A percentile compares a stretch with the other conserved stretches of the same genome.
phyloP scores from a whole-genome alignment of 805 yeast species.

The Kuraishia capsulata region DNA sequence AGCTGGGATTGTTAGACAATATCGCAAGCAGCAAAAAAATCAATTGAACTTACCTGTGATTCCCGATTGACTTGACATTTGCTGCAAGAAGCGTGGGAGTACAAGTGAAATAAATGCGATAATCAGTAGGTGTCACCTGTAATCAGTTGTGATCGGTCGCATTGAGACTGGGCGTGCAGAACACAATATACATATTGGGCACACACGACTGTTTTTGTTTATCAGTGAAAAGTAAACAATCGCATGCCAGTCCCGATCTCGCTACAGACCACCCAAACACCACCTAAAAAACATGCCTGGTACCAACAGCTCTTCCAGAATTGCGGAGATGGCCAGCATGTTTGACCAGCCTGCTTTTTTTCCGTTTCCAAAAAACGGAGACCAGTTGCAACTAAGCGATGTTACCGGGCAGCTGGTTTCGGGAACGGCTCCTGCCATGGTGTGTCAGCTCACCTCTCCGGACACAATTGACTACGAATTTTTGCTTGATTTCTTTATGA shows the following conservation, averaged over 20 bases:
- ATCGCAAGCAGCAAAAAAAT: conserved; percentile 12
- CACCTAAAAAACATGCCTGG: too few relatives aligned
- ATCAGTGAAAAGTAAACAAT: too few relatives aligned
- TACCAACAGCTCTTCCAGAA: neutral
- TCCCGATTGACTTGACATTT: conserved; percentile 64
- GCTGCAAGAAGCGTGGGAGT: neutral
- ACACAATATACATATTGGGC: too few relatives aligned
- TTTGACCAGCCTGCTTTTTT: neutral
- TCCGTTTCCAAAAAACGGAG: neutral
- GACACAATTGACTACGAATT: conserved; percentile 67
- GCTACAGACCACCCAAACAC: too few relatives aligned
- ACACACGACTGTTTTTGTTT: too few relatives aligned
- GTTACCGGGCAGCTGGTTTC: neutral
- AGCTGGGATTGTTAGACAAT: conserved; percentile 18
- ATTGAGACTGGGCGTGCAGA: too few relatives aligned
- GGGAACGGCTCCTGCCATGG: conserved; percentile 21
- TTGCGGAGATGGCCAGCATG: neutral
- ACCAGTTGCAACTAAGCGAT: neutral
- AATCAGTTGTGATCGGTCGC: too few relatives aligned
- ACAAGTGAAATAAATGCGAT: neutral
- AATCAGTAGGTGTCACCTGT: neutral
- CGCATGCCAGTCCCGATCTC: too few relatives aligned
- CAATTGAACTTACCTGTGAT: conserved; percentile 27
- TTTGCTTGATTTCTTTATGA: conserved; percentile 77
- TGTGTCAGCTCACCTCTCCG: conserved; percentile 63